Conservation (phyloP, 2,329 filamentous ascomycete species). For the Rutstroemia sp. region DNA sequence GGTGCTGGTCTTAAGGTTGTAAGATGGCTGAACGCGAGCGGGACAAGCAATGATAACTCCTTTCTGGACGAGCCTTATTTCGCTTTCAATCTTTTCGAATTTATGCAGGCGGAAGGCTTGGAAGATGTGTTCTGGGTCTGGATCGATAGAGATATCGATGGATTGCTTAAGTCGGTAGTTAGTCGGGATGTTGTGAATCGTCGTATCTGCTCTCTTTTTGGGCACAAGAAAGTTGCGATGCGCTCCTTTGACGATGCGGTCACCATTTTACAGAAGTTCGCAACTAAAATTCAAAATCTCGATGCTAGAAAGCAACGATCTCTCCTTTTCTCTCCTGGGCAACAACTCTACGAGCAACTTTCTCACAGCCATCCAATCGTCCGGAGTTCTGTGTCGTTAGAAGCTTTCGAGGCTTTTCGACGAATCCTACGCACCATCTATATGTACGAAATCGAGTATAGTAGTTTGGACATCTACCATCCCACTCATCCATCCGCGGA, state of each 20-base stretch:
- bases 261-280: neutral
- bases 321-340: neutral
- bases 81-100: conserved; percentile 21
- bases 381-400: neutral
- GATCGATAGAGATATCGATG: conserved; percentile 19
- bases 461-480: conserved; percentile 12
- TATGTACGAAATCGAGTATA: neutral
- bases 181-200: neutral
- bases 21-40: conserved; percentile 27
- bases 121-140: conserved; percentile 25
- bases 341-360: neutral
- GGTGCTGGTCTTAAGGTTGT: conserved; percentile 27
- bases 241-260: neutral
- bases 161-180: neutral
- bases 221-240: neutral
- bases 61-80: conserved; percentile 20
- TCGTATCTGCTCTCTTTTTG: neutral
- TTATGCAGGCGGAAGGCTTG: conserved; percentile 26
- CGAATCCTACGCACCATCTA: conserved; percentile 1
- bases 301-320: neutral
- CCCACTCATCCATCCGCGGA: conserved; percentile 21
- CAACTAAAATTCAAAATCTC: neutral
- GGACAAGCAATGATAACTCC: conserved; percentile 15
- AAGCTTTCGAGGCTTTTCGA: conserved; percentile 3
- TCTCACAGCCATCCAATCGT: neutral